Conservation (phyloP, 2,329 filamentous ascomycete species). For the Penicillium sp. region DNA sequence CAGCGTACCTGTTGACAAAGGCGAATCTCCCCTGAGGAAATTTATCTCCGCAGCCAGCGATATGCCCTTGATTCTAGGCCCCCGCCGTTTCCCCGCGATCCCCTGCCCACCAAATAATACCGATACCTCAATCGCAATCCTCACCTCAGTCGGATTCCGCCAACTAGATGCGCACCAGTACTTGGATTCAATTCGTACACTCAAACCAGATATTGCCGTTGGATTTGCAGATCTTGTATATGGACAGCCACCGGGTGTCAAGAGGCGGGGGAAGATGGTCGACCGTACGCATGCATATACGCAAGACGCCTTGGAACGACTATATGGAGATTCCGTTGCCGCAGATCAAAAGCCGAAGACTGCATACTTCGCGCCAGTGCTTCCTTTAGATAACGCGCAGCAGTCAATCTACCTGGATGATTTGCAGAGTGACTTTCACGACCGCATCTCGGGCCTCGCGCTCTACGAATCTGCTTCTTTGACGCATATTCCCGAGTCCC, state of each 20-base stretch:
- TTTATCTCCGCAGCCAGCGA: conserved; percentile 75
- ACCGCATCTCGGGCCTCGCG: conserved; percentile 69
- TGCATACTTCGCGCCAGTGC: conserved; percentile 68
- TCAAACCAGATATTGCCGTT: conserved; percentile 80
- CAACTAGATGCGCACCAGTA: conserved; percentile 72
- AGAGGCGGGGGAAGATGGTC: conserved; percentile 80
- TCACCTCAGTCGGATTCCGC: conserved; percentile 85
- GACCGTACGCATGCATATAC: conserved; percentile 86
- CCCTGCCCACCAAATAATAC: conserved; percentile 70
- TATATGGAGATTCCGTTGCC: conserved; percentile 40
- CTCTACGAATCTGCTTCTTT: conserved; percentile 76
- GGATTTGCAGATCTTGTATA: conserved; percentile 74
- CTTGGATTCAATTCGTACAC: conserved; percentile 62
- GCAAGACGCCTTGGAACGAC: conserved; percentile 63
- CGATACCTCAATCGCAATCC: conserved; percentile 71
- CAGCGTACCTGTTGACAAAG: conserved; percentile 47
- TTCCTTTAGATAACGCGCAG: conserved; percentile 73
- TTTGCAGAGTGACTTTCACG: conserved; percentile 66
- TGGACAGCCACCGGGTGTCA: conserved; percentile 64
- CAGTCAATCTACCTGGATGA: conserved; percentile 81
- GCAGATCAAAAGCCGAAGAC: conserved; percentile 28
- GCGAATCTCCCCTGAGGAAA: conserved; percentile 66
- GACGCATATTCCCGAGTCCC: conserved; percentile 64
- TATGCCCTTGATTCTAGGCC: conserved; percentile 71
- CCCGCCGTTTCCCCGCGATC: conserved; percentile 78